Conservation (phyloP, 306 rosid genomes). For the Cicer cuneatum region DNA sequence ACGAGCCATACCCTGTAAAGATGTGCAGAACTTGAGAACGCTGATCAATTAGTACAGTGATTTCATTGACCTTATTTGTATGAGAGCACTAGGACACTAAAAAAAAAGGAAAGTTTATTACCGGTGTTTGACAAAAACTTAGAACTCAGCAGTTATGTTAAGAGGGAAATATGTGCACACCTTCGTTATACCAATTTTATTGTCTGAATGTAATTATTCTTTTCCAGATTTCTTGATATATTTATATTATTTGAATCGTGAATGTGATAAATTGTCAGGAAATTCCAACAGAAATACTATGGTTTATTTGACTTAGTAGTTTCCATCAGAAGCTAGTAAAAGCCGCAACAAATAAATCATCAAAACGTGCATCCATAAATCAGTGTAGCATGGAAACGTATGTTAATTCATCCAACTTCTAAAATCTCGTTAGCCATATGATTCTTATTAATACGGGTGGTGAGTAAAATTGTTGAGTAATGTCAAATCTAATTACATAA, state of each 20-base stretch:
- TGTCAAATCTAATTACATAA: background rate
- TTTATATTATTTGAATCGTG: background rate
- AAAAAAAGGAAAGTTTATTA: background rate
- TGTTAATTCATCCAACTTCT: background rate
- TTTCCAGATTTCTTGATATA: background rate
- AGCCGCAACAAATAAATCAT: background rate
- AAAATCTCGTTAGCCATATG: background rate
- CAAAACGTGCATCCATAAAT: too few relatives aligned
- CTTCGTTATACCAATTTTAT: background rate
- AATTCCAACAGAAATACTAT: background rate
- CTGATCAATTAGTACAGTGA: slow-evolving; percentile 45
- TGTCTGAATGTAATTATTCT: background rate
- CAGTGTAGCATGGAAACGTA: background rate
- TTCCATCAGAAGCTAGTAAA: background rate
- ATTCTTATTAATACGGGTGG: background rate
- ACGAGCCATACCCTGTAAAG: slow-evolving; percentile 54
- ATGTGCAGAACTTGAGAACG: slow-evolving; percentile 61
- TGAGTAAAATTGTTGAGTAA: background rate
- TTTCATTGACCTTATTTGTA: slow-evolving; percentile 43
- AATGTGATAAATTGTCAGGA: slow-evolving; percentile 3
- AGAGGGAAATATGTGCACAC: background rate
- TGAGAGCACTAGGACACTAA: background rate
- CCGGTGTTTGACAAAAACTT: background rate
- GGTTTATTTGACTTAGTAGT: background rate
- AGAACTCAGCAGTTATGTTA: background rate